phyloP scores from a whole-genome alignment of 345 rosid species.

The Lagerstroemia speciosa region DNA sequence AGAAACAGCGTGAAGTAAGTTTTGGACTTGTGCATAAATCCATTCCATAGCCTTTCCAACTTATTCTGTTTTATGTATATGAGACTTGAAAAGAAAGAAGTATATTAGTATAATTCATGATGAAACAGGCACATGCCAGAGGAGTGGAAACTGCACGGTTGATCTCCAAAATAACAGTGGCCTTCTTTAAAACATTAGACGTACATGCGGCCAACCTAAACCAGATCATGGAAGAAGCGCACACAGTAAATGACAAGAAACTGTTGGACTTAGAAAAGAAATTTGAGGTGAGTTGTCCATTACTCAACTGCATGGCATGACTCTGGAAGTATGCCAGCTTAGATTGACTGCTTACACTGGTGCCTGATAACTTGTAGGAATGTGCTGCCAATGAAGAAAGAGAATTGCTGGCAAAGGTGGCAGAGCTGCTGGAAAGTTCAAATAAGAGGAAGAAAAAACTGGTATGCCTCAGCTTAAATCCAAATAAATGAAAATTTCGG shows the following conservation, averaged over 20 bases:
- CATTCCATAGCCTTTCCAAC: not conserved
- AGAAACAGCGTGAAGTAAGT: conserved; percentile 70
- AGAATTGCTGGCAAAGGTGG: conserved; percentile 80
- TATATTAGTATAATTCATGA: conserved; percentile 7
- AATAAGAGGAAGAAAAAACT: conserved; percentile 84
- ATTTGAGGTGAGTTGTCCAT: conserved; percentile 60
- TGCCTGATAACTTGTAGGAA: conserved; percentile 35
- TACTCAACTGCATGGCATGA: not conserved
- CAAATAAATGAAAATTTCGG: not conserved
- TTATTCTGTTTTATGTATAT: not conserved
- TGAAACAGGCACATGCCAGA: conserved; percentile 72
- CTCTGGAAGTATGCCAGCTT: not conserved
- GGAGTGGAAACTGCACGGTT: conserved; percentile 76
- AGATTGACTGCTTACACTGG: not conserved
- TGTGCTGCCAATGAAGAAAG: conserved; percentile 85
- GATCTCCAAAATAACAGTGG: conserved; percentile 67
- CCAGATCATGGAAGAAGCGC: conserved; percentile 74
- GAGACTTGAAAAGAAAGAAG: not conserved
- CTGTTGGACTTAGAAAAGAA: conserved; percentile 75
- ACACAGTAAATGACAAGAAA: conserved; percentile 64
- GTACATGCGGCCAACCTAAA: conserved; percentile 61
- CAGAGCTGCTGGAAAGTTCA: conserved; percentile 74
- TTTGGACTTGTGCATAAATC: conserved; percentile 1
- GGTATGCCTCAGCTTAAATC: conserved; percentile 25
- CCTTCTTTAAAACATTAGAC: conserved; percentile 69